These are phyloP conservation scores for Lentinula lateritia DNA, from an alignment of 768 basidiomycete species.

Conservation along the genomic window DNA sequence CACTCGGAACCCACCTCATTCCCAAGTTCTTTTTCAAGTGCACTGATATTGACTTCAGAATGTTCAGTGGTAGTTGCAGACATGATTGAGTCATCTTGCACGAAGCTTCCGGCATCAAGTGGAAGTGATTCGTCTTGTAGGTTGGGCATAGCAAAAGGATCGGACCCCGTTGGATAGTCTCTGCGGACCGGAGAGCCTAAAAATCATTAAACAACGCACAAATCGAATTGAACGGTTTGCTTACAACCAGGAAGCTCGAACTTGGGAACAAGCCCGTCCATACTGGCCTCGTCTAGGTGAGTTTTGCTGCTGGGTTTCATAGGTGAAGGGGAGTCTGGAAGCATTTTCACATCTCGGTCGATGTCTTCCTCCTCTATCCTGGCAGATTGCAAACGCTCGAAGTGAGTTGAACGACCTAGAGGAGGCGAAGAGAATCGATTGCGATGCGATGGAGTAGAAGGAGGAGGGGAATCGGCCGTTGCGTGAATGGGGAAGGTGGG, in stretches of 20 bases:
- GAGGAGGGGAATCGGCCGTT: conserved; percentile 14
- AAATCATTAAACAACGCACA: not conserved
- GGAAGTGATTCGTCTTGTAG: conserved; percentile 16
- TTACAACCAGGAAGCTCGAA: conserved; percentile 16
- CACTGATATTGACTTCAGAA: conserved; percentile 12
- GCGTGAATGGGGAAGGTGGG: conserved; percentile 10
- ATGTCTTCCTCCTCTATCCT: conserved; percentile 18
- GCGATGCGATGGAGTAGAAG: conserved; percentile 13
- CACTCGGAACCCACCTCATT: conserved; percentile 8
- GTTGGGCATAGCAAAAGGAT: conserved; percentile 15
- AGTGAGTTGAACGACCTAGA: conserved; percentile 32
- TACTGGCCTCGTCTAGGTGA: not conserved
- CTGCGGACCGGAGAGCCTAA: not conserved
- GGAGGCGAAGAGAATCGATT: conserved; percentile 16
- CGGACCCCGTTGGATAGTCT: conserved; percentile 2
- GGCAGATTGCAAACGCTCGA: conserved; percentile 27
- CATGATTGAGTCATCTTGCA: conserved; percentile 2
- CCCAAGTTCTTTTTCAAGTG: conserved; percentile 8
- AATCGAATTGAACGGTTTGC: not conserved
- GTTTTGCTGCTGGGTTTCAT: conserved; percentile 19
- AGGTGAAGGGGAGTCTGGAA: conserved; percentile 48
- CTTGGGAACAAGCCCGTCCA: conserved; percentile 13
- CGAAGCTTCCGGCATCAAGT: conserved; percentile 1
- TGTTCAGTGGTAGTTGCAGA: conserved; percentile 2
- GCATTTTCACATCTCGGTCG: conserved; percentile 35